These are phyloP conservation scores for Monosporascus sp. DNA, from an alignment of 2,329 filamentous ascomycete species.

Conservation along the genomic window DNA sequence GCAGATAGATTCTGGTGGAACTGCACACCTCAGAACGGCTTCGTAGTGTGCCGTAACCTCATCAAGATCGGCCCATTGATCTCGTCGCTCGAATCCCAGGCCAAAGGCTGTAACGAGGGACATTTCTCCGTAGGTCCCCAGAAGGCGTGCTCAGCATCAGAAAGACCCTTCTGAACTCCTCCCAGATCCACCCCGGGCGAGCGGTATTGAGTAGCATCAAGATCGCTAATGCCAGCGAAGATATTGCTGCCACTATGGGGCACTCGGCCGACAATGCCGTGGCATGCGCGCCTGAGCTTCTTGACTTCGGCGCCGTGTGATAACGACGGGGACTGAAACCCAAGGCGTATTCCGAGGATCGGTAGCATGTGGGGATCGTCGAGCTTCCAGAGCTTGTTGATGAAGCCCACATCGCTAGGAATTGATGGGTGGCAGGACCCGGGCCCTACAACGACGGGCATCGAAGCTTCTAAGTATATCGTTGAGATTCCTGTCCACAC, in stretches of 20 bases:
- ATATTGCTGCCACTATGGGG: constrained; percentile 46
- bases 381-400: constrained; percentile 51
- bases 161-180: constrained; percentile 17
- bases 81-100: constrained; percentile 19
- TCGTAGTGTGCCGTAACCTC: constrained; percentile 51
- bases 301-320: constrained; percentile 52
- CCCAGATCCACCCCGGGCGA: constrained; percentile 30
- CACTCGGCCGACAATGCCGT: constrained; percentile 58
- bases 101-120: constrained; percentile 14
- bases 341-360: constrained; percentile 60
- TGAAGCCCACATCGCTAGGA: constrained; percentile 54
- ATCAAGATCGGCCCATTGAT: constrained; percentile 53
- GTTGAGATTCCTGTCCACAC: constrained; percentile 32
- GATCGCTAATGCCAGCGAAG: constrained; percentile 38
- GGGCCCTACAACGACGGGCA: constrained; percentile 56
- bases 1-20: constrained; percentile 68
- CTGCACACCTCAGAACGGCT: constrained; percentile 65
- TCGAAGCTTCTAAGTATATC: constrained; percentile 46
- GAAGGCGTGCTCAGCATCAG: constrained; percentile 16
- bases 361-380: constrained; percentile 44
- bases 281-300: constrained; percentile 48
- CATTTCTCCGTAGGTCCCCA: constrained; percentile 33
- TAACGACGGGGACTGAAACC: constrained; percentile 62
- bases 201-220: constrained; percentile 35
- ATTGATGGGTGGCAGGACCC: constrained; percentile 57